A percentile compares a stretch with the other conserved stretches of the same genome.
These are phyloP conservation scores for Ustilago loliicola DNA, from an alignment of 1,284 basidiomycete species.

Conservation along the genomic window DNA sequence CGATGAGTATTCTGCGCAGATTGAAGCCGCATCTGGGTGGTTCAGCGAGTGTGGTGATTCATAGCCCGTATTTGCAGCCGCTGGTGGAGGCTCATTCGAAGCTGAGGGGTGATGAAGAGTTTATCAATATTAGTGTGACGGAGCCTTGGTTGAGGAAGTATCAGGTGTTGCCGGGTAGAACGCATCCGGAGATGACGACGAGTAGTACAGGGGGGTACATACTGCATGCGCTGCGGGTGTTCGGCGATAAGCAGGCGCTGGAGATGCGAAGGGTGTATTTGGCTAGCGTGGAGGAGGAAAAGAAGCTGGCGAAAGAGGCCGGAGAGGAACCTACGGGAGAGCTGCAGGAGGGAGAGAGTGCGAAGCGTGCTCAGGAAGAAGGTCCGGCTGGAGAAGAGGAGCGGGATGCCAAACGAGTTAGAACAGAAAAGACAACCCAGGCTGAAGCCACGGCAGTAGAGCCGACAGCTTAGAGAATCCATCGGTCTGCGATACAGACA, in stretches of 20 bases:
- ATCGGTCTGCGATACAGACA: background rate
- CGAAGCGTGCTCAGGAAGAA: conserved; percentile 22
- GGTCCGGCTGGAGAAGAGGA: conserved; percentile 9
- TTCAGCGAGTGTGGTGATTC: conserved; percentile 86
- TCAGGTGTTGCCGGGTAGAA: conserved; percentile 93
- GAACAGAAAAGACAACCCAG: conserved; percentile 13
- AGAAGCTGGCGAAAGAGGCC: too few species aligned
- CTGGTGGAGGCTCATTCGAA: conserved; percentile 82
- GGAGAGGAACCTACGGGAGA: background rate
- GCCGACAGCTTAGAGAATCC: background rate
- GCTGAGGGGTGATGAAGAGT: conserved; percentile 78
- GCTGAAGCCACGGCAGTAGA: conserved; percentile 6
- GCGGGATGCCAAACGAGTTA: conserved; percentile 29
- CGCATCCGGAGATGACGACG: conserved; percentile 94
- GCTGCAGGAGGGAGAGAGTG: background rate
- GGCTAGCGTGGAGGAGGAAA: conserved; percentile 1
- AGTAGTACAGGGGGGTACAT: conserved; percentile 90
- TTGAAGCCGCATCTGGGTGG: conserved; percentile 84
- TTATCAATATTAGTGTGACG: conserved; percentile 83
- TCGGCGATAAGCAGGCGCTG: conserved; percentile 48
- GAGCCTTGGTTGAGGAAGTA: conserved; percentile 92
- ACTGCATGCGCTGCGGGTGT: conserved; percentile 83
- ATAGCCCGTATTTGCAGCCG: conserved; percentile 82
- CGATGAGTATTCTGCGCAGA: conserved; percentile 82
- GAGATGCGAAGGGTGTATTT: conserved; percentile 36